These are phyloP conservation scores for Pseudonitzschia multiseries DNA, from an alignment of 108 stramenopile genomes.

Conservation along the genomic window DNA sequence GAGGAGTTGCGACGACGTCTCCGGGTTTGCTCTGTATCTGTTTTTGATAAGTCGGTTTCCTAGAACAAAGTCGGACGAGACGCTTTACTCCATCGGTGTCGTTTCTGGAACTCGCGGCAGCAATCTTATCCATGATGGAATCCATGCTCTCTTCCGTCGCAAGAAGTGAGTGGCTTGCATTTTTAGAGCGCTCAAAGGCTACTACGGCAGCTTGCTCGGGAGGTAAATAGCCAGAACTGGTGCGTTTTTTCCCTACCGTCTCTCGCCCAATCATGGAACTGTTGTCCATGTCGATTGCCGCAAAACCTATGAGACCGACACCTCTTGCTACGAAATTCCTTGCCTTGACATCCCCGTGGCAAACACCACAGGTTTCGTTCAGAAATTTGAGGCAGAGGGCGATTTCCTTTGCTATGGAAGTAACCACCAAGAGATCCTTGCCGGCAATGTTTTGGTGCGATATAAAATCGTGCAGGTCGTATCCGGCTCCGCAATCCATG, in stretches of 20 bases:
- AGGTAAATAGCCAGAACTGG: conserved; percentile 24
- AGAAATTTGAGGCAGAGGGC: conserved; percentile 23
- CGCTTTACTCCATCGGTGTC: not conserved
- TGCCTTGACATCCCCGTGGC: conserved; percentile 28
- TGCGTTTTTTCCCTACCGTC: conserved; percentile 12
- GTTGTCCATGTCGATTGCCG: conserved; percentile 27
- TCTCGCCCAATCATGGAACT: conserved; percentile 16
- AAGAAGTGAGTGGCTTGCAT: not conserved
- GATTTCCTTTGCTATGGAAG: conserved; percentile 14
- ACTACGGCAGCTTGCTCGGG: conserved; percentile 29
- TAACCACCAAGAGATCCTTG: conserved; percentile 17
- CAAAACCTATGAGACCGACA: conserved; percentile 8
- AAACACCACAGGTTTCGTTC: conserved; percentile 24
- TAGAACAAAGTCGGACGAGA: not conserved
- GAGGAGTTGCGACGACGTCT: conserved; percentile 1
- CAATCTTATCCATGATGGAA: not conserved
- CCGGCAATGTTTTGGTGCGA: conserved; percentile 29
- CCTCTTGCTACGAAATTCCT: conserved; percentile 20
- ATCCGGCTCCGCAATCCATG: conserved; percentile 26
- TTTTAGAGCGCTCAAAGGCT: conserved; percentile 2
- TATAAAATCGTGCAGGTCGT: conserved; percentile 20
- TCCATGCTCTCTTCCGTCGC: not conserved
- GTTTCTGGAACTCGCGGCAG: not conserved
- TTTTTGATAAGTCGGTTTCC: not conserved
- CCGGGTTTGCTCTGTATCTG: not conserved